phyloP scores from a whole-genome alignment of 2,329 filamentous ascomycete species.

The Arthrocladium fulminans region DNA sequence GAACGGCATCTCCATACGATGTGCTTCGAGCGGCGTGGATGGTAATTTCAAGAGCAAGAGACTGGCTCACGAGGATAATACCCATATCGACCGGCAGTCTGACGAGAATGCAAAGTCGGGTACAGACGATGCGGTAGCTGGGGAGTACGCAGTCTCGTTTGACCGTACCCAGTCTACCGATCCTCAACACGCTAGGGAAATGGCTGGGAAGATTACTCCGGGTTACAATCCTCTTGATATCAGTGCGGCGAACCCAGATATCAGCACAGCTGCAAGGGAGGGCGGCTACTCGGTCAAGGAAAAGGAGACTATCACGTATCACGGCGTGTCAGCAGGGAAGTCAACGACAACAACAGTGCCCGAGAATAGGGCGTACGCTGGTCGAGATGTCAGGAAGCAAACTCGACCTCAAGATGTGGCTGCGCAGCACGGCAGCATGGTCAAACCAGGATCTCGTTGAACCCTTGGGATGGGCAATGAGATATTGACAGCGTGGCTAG shows the following conservation, averaged over 20 bases:
- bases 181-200: not conserved
- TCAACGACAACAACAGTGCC: not conserved
- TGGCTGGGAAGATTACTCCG: conserved; percentile 39
- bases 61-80: not conserved
- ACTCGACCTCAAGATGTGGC: not conserved
- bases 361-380: conserved; percentile 1
- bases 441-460: not conserved
- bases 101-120: conserved; percentile 1
- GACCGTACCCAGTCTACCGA: not conserved
- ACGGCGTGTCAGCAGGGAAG: not conserved
- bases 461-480: too few species aligned
- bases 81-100: conserved; percentile 4
- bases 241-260: conserved; percentile 6
- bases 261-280: not conserved
- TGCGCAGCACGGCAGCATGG: not conserved
- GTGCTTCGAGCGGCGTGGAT: not conserved
- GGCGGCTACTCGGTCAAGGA: not conserved
- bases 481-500: too few species aligned
- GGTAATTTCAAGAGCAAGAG: not conserved
- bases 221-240: conserved; percentile 42
- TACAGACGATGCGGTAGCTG: conserved; percentile 6
- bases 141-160: not conserved
- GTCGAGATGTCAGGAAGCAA: not conserved
- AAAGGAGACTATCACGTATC: not conserved
- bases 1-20: too few species aligned